Percentiles rank a stretch among this genome's conserved stretches.
Conservation (phyloP, 441 rosid genomes). For the Populus hybrid region DNA sequence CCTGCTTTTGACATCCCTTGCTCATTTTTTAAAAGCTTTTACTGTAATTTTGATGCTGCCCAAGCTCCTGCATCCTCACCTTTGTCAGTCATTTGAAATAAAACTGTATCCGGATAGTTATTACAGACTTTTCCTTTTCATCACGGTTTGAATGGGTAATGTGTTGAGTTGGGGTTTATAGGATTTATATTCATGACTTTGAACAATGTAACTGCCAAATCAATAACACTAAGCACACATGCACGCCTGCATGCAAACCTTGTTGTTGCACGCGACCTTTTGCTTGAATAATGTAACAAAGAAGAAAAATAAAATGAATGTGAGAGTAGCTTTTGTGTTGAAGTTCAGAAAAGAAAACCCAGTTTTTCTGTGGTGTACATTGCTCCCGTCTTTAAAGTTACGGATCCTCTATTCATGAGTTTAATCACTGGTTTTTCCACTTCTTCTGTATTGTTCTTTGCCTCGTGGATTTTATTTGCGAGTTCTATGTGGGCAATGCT, state of each 20-base stretch:
- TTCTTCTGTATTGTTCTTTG: not conserved
- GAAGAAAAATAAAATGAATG: not conserved
- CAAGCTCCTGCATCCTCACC: not conserved
- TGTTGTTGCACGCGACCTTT: not conserved
- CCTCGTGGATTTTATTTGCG: not conserved
- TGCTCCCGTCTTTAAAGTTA: not conserved
- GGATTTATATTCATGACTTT: not conserved
- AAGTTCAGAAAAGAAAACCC: not conserved
- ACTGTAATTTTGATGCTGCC: not conserved
- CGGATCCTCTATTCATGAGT: not conserved
- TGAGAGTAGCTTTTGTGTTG: not conserved
- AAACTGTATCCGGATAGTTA: not conserved
- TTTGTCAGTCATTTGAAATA: conserved; percentile 1
- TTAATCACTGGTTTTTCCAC: not conserved
- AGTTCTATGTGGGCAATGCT: not conserved
- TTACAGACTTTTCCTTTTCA: not conserved
- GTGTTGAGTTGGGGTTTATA: not conserved
- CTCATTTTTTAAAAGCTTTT: not conserved
- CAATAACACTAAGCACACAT: not conserved
- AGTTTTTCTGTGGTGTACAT: not conserved
- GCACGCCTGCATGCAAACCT: not conserved
- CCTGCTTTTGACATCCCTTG: not conserved
- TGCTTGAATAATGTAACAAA: not conserved
- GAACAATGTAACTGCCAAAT: not conserved
- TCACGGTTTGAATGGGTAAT: not conserved